Percentiles rank a stretch among this genome's conserved stretches.
Evolutionary conservation across 2,329 filamentous ascomycete genomes (phyloP).

Genomic region (Penicillium sp.): DNA sequence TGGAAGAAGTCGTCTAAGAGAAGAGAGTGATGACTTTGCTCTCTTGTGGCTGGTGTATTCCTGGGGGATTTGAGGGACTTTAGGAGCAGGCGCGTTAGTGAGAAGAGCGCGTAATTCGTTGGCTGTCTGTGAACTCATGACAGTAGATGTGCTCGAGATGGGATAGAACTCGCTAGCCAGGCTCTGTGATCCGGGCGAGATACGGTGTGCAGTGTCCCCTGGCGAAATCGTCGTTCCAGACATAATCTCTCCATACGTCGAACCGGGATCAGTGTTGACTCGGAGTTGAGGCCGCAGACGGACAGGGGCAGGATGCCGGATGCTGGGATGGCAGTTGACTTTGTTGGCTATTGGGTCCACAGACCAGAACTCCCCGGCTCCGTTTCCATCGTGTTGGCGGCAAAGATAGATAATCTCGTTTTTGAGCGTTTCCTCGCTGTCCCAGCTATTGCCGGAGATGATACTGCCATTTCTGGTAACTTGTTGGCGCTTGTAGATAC

Average conservation of each 20-base stretch:
- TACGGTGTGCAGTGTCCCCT: slow-evolving; percentile 18
- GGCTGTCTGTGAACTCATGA: slow-evolving; percentile 26
- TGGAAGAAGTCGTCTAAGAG: slow-evolving; percentile 35
- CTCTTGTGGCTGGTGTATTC: slow-evolving; percentile 27
- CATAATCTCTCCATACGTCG: slow-evolving; percentile 31
- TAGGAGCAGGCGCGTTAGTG: slow-evolving; percentile 27
- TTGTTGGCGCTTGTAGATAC: slow-evolving; percentile 32
- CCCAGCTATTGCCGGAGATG: slow-evolving; percentile 35
- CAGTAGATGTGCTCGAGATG: slow-evolving; percentile 33
- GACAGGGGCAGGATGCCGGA: slow-evolving; percentile 34
- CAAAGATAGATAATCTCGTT: slow-evolving; percentile 41
- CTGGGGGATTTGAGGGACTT: slow-evolving; percentile 20
- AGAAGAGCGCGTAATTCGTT: slow-evolving; percentile 22
- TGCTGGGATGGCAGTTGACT: slow-evolving; percentile 30
- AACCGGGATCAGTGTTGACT: slow-evolving; percentile 31
- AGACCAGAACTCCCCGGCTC: slow-evolving; percentile 26
- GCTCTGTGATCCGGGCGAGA: slow-evolving; percentile 22
- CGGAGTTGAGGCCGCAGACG: slow-evolving; percentile 33
- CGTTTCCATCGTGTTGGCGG: slow-evolving; percentile 36
- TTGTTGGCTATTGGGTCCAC: slow-evolving; percentile 28
- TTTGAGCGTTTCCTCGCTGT: slow-evolving; percentile 39
- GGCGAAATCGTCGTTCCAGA: slow-evolving; percentile 31
- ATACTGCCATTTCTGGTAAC: slow-evolving; percentile 31
- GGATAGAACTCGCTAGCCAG: slow-evolving; percentile 23
- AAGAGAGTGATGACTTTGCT: slow-evolving; percentile 38